Conservation (phyloP, 208 protist species). For the Leptomonas pyrrhocoris region DNA sequence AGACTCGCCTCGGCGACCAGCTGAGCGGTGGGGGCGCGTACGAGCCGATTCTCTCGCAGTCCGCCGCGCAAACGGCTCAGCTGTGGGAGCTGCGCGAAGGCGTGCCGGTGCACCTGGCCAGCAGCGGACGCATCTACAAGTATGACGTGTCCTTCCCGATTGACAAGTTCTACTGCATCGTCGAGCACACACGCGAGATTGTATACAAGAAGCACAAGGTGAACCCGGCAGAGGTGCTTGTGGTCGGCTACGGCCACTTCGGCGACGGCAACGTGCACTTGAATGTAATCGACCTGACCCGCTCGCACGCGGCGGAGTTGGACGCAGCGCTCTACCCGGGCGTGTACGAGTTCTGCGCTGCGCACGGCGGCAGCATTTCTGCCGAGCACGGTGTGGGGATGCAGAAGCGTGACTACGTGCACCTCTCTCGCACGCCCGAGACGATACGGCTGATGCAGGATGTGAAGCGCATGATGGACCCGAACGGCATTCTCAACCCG, state of each 20-base stretch:
- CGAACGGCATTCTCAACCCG: conserved; percentile 96
- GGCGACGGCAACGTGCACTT: conserved; percentile 98
- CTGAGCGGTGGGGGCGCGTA: conserved; percentile 37
- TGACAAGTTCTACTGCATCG: conserved; percentile 77
- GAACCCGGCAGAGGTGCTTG: conserved; percentile 60
- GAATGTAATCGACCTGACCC: conserved; percentile 87
- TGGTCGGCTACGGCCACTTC: conserved; percentile 96
- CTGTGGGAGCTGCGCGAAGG: conserved; percentile 78
- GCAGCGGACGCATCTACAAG: conserved; percentile 68
- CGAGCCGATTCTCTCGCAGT: conserved; percentile 74
- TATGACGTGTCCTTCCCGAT: conserved; percentile 87
- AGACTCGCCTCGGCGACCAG: conserved; percentile 44
- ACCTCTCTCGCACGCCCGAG: conserved; percentile 75
- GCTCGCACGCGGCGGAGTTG: conserved; percentile 47
- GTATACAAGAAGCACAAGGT: conserved; percentile 56
- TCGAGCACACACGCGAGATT: conserved; percentile 76
- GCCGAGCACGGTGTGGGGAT: conserved; percentile 96
- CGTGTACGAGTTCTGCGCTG: conserved; percentile 73
- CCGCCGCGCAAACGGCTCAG: conserved; percentile 46
- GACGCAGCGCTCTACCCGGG: conserved; percentile 64
- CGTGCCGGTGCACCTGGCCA: conserved; percentile 62
- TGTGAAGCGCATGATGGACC: conserved; percentile 93
- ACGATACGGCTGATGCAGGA: conserved; percentile 88
- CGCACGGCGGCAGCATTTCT: conserved; percentile 85
- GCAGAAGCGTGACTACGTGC: conserved; percentile 88